Base-by-base conservation (phyloP, 306 rosid genomes). In the Pyrus bretschneideri region DNA sequence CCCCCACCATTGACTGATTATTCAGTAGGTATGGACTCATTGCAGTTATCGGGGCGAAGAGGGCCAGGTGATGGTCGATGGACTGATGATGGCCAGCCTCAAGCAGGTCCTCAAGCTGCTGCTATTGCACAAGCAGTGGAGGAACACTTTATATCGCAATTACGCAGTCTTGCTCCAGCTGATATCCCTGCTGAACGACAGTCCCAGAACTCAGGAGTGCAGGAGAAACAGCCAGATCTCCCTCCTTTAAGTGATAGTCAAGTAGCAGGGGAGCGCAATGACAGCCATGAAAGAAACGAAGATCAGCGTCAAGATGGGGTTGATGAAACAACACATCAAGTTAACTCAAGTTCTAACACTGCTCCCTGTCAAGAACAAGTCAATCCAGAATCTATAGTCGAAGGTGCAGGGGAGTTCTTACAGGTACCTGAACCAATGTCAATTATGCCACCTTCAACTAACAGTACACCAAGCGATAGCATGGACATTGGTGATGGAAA, bases 41-140 rank as follows among this genome's bases (percentile, higher is more conserved):
- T 91, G 88, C 97, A 87, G 69, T 83, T 95, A 68, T 86, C 91
- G 12, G 97, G 96, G 71, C 86, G 97, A 74, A 89, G 99, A 85
- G 97, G 93, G 73, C 80, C 81, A 44, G 89, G 93, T 74, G 88
- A 89, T 79, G 96, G 98, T 73, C 90, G 99, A 79, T 95, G 99
- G 99, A 95, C 99, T 55, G 97, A 92, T 92, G 99, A 92, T 83
- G 99, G 99, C 58, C 99, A 85, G 79, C 97, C 99, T 52, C 99
- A 92, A 87, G 97, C 90, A 76, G 81, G 89, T 78, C 88, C 91
- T 79, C 96, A 90, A 77, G 93, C 97, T 3, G 92, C 90, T 79
- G 85, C 90, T 74, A 84, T 95, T 85, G 99, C 97, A 4, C 97
- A 95, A 79, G 96, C 96, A 35, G 90, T 95, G 30, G 99, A 95